Percentiles rank a stretch among this genome's conserved stretches.
These are phyloP conservation scores for Phytopythium delawarense DNA, from an alignment of 352 stramenopile species.

Conservation along the genomic window DNA sequence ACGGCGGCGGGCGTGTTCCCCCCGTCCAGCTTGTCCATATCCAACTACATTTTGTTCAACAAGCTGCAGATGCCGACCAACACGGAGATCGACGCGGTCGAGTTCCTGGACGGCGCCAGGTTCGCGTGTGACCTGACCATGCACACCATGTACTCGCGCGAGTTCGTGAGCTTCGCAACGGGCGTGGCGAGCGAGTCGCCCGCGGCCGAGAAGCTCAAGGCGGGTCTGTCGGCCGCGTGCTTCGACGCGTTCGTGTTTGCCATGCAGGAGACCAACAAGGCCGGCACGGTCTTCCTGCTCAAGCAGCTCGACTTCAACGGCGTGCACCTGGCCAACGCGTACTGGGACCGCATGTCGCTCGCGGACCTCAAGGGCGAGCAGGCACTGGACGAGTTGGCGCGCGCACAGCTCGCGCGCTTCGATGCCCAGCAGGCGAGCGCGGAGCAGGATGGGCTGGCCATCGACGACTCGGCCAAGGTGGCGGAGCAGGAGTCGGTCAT, in stretches of 20 bases:
- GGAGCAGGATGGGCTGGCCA: not conserved
- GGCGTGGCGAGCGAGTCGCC: conserved; percentile 13
- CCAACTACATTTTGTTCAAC: conserved; percentile 37
- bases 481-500: conserved; percentile 8
- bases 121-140: conserved; percentile 20
- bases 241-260: conserved; percentile 51
- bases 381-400: conserved; percentile 27
- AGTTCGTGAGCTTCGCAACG: conserved; percentile 21
- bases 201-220: conserved; percentile 14
- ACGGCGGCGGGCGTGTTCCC: conserved; percentile 28
- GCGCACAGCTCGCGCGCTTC: conserved; percentile 24
- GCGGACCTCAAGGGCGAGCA: conserved; percentile 40
- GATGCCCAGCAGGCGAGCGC: conserved; percentile 21
- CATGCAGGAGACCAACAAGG: conserved; percentile 48
- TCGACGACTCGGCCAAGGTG: conserved; percentile 5
- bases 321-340: conserved; percentile 36
- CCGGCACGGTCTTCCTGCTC: conserved; percentile 40
- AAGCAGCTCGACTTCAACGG: conserved; percentile 49
- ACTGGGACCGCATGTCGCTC: conserved; percentile 44
- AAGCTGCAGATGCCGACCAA: conserved; percentile 24
- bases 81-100: conserved; percentile 20
- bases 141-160: conserved; percentile 24
- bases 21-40: conserved; percentile 21
- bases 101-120: conserved; percentile 27
- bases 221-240: conserved; percentile 28